These are phyloP conservation scores for Coniochaeta ligniaria DNA, from an alignment of 2,329 filamentous ascomycete genomes.

Conservation along the genomic window DNA sequence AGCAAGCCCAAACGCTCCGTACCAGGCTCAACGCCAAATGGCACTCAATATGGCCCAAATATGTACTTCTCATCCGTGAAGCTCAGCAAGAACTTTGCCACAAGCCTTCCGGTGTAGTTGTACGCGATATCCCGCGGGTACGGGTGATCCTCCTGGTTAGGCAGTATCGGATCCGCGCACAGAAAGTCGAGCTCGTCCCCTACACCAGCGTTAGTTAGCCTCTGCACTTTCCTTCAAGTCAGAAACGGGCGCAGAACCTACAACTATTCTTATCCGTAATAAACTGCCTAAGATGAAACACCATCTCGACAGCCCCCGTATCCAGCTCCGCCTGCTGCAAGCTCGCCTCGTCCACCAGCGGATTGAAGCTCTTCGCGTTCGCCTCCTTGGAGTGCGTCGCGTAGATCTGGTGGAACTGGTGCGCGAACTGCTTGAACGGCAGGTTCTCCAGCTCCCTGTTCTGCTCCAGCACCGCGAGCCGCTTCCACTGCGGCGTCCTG, in stretches of 20 bases:
- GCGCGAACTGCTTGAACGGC: conserved; percentile 53
- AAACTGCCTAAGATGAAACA: conserved; percentile 34
- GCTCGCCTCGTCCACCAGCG: conserved; percentile 38
- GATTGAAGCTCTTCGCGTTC: conserved; percentile 45
- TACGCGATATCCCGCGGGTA: conserved; percentile 39
- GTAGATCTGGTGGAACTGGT: conserved; percentile 53
- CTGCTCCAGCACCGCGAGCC: conserved; percentile 35
- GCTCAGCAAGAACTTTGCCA: conserved; percentile 47
- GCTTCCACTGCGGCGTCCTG: conserved; percentile 27
- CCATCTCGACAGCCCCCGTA: conserved; percentile 35
- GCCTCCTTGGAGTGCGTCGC: conserved; percentile 47
- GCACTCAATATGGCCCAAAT: conserved; percentile 22
- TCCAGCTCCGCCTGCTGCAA: conserved; percentile 38
- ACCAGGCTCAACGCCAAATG: neutral
- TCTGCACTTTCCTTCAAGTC: neutral
- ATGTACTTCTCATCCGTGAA: conserved; percentile 43
- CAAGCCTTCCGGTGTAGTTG: conserved; percentile 45
- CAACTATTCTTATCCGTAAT: conserved; percentile 33
- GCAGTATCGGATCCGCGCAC: conserved; percentile 36
- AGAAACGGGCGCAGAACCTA: conserved; percentile 22
- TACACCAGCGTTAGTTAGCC: conserved; percentile 8
- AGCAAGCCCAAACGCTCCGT: neutral
- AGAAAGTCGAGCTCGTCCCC: conserved; percentile 36
- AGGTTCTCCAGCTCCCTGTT: conserved; percentile 48
- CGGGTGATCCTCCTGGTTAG: conserved; percentile 35